phyloP scores from a whole-genome alignment of 2,329 filamentous ascomycete genomes.

The Xylariaceae sp. region DNA sequence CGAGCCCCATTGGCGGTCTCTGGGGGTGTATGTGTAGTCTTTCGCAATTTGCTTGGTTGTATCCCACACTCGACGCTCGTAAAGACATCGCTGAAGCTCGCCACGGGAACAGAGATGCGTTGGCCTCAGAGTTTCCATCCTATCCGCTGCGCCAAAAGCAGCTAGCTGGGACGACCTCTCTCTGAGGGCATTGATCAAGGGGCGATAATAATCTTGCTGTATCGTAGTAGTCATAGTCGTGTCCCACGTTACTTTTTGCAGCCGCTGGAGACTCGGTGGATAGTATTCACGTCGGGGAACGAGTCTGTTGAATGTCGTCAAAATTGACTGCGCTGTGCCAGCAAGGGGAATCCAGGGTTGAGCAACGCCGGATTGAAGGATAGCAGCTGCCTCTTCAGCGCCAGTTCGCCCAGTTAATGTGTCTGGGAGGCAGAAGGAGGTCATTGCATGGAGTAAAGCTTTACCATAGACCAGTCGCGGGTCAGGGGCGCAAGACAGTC shows the following conservation, averaged over 20 bases:
- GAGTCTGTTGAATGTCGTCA: conserved; percentile 38
- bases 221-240: conserved; percentile 41
- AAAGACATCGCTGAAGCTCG: conserved; percentile 25
- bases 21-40: conserved; percentile 29
- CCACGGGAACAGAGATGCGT: conserved; percentile 30
- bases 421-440: conserved; percentile 64
- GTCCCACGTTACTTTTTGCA: conserved; percentile 48
- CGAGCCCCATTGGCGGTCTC: conserved; percentile 23
- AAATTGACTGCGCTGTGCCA: rapidly evolving
- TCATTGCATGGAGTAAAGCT: conserved; percentile 63
- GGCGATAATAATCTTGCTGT: conserved; percentile 47
- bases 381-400: conserved; percentile 63
- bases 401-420: conserved; percentile 63
- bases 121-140: background rate
- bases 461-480: conserved; percentile 59
- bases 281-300: conserved; percentile 45
- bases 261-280: conserved; percentile 39
- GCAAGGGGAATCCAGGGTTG: conserved; percentile 54
- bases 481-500: conserved; percentile 63
- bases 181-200: conserved; percentile 39
- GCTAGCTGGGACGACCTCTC: conserved; percentile 40
- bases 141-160: background rate
- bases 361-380: conserved; percentile 55
- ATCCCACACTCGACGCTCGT: conserved; percentile 23
- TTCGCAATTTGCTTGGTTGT: conserved; percentile 5